Evolutionary conservation across 2,329 filamentous ascomycete species (phyloP).

Genomic region (Keithomyces neogunnii): DNA sequence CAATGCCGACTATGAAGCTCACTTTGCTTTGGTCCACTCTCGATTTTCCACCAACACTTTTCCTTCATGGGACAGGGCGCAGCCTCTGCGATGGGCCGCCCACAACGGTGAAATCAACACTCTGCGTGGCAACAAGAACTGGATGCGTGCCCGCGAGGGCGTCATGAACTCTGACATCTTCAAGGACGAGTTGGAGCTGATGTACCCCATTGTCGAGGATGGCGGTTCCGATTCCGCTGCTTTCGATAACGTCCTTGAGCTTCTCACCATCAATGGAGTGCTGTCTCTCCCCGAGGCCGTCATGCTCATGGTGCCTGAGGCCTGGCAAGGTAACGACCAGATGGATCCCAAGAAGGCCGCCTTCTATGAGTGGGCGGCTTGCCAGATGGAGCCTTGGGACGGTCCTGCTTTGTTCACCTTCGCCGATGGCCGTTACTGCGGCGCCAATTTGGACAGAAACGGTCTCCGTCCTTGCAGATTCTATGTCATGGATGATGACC

Average conservation of each 20-base stretch:
- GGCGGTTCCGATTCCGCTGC: slow-evolving; percentile 94
- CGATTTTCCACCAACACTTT: slow-evolving; percentile 98
- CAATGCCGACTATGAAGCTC: slow-evolving; percentile 92
- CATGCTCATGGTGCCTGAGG: slow-evolving; percentile 98
- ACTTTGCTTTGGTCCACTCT: slow-evolving; percentile 94
- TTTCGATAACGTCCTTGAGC: slow-evolving; percentile 92
- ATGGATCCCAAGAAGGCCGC: slow-evolving; percentile 95
- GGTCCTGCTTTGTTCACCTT: slow-evolving; percentile 95
- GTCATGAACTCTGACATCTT: slow-evolving; percentile 90
- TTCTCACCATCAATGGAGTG: slow-evolving; percentile 91
- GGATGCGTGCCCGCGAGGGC: slow-evolving; percentile 96
- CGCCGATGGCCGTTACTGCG: slow-evolving; percentile 91
- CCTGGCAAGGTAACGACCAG: slow-evolving; percentile 86
- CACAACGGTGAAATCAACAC: slow-evolving; percentile 99
- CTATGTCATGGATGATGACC: slow-evolving; percentile 93
- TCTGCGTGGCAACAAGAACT: slow-evolving; percentile 95
- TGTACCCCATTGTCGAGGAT: slow-evolving; percentile 94
- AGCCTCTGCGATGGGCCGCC: slow-evolving; percentile 91
- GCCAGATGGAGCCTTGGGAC: slow-evolving; percentile 99
- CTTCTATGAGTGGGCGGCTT: slow-evolving; percentile 98
- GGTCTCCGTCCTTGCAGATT: slow-evolving; percentile 92
- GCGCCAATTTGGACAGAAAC: slow-evolving; percentile 93
- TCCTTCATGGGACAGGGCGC: slow-evolving; percentile 94
- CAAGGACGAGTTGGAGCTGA: slow-evolving; percentile 78
- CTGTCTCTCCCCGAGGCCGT: slow-evolving; percentile 91